These are phyloP conservation scores for Diatrype stigma DNA, from an alignment of 2,329 filamentous ascomycete species.

Conservation along the genomic window DNA sequence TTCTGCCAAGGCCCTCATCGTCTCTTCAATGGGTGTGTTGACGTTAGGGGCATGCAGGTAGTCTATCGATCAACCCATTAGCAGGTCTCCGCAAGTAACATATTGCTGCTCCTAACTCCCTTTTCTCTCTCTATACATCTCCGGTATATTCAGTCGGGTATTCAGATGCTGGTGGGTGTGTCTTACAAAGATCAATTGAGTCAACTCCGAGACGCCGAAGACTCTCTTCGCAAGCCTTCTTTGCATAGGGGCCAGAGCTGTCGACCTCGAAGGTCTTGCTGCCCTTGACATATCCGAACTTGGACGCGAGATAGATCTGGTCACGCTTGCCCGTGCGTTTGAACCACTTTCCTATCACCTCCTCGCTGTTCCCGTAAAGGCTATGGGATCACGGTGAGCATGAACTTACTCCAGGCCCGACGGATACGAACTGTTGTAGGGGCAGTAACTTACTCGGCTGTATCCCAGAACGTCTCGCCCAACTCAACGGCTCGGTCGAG, in stretches of 20 bases:
- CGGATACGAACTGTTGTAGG: not conserved
- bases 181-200: slow-evolving; percentile 39
- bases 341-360: slow-evolving; percentile 46
- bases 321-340: slow-evolving; percentile 36
- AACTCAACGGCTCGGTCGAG: slow-evolving; percentile 40
- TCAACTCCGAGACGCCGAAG: slow-evolving; percentile 36
- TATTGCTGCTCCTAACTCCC: too few relatives aligned
- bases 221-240: slow-evolving; percentile 35
- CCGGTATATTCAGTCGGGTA: not conserved
- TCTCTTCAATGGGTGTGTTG: slow-evolving; percentile 42
- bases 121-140: too few relatives aligned
- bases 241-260: slow-evolving; percentile 36
- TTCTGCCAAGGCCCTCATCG: slow-evolving; percentile 38
- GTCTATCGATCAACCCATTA: slow-evolving; percentile 12
- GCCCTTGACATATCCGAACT: slow-evolving; percentile 37
- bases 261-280: slow-evolving; percentile 20
- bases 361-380: slow-evolving; percentile 43
- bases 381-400: slow-evolving; percentile 8
- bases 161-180: not conserved
- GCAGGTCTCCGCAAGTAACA: not conserved
- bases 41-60: slow-evolving; percentile 41
- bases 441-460: slow-evolving; percentile 24
- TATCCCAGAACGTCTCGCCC: slow-evolving; percentile 41
- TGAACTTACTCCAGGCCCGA: too few relatives aligned
- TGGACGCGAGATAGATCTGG: slow-evolving; percentile 49